Evolutionary conservation across 805 yeast genomes (phyloP), one percentile per base, ranked within the genome.

Genomic region (Maudiozyma serrabonitensis): DNA sequence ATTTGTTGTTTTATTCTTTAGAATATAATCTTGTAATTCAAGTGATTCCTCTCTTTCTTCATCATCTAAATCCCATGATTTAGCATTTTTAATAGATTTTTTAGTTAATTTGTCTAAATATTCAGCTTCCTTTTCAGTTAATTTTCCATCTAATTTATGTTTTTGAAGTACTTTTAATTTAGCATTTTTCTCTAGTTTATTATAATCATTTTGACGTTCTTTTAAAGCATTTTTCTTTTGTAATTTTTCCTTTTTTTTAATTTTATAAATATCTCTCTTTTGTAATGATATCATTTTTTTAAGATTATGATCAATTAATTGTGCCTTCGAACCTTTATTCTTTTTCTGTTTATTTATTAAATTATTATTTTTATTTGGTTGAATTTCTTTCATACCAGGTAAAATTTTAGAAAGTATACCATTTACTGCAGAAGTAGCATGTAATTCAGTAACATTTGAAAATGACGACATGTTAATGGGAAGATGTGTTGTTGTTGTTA

Each of bases 371-470:
- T 49, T 50, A 9, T 43, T 47, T 12, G 52, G 47, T 16, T 49
- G 46, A n/a, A 56, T 43, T 28, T 53, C 54, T 8, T 58, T 49
- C 44, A 69, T 64, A 23, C 73, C 73, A 8, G 75, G 76, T 9
- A 72, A 57, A 6, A 72, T 56, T 9, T 54, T 53, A 31, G 65
- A 58, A 28, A 73, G 55, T 9, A 77, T 64, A 49, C 64, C 68
- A 53, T 71, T 72, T n/a, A 76, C 74, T 0, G 75, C 71, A 9
- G 56, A 50, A 18, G 65, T 64, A 0, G 76, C 73, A 49, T 69
- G 72, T 12, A 58, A 43, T 47, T 69, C 64, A 6, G 74, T 61
- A 3, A 62, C 47, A 16, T 60, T 59, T 3, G 70, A 16, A 41
- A 43, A 45, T 11, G 46, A 23, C 5, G 49, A 46, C 49, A 46